A percentile compares a stretch with the other conserved stretches of the same genome.
phyloP scores from a whole-genome alignment of 305 asterid species.

The Lippia alba region DNA sequence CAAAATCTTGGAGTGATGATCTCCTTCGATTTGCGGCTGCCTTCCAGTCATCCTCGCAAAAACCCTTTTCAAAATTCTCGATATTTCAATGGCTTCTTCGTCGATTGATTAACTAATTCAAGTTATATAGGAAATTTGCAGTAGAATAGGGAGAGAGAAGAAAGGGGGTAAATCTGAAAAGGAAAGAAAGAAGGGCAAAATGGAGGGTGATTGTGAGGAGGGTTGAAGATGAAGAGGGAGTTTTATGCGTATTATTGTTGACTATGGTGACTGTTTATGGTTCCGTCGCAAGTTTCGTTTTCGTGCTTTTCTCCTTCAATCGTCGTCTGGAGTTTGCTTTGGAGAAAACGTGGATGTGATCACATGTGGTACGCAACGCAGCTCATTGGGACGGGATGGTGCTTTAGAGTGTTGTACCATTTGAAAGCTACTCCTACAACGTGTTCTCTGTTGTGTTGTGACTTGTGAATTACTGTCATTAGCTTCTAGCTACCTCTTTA shows the following conservation, averaged over 20 bases:
- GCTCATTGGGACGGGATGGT: no score
- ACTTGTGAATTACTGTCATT: no score
- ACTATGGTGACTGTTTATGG: constrained; percentile 15
- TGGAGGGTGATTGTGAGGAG: neutral
- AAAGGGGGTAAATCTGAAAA: neutral
- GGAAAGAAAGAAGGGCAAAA: neutral
- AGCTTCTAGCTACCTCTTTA: no score
- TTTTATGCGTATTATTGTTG: neutral
- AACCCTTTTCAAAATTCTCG: neutral
- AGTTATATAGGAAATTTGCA: neutral
- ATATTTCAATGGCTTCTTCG: no score
- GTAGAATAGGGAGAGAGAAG: neutral
- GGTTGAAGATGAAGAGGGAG: neutral
- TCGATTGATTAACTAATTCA: neutral
- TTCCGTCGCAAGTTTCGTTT: neutral
- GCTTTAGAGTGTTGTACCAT: constrained; percentile 6
- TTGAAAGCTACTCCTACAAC: neutral
- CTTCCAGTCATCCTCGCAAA: constrained; percentile 50
- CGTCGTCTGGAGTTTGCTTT: no score
- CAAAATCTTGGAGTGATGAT: constrained; percentile 63
- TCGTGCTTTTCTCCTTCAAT: neutral
- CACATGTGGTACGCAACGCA: no score
- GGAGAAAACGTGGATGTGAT: no score
- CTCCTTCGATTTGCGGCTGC: constrained; percentile 44
- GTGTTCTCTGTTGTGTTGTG: no score